Base-by-base conservation (phyloP, 176 grass and related monocot genomes). In the Thalia dealbata region DNA sequence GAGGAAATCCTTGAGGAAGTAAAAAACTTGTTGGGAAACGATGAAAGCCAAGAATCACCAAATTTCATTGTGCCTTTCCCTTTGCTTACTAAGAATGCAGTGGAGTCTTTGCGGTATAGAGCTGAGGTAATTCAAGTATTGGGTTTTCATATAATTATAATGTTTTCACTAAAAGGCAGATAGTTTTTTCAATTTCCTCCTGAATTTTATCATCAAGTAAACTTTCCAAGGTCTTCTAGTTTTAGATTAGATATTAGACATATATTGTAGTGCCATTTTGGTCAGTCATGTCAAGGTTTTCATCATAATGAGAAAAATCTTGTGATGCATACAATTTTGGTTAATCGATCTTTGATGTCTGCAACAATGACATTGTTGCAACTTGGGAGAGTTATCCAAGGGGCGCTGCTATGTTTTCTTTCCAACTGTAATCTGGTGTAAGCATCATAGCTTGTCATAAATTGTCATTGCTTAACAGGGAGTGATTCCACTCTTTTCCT, bases 51-150 rank as follows among this genome's bases (percentile, higher is more conserved):
- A 73, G 87, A 97, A 45, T 28, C 14, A 25, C 56, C 70, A 1
- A 79, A 70, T 25, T 85, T 75, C 69, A 92, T 97, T 80, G 64
- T 74, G 65, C 82, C 85, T 78, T 97, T 97, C 70, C 93, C 89
- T 29, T 78, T 92, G 61, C 93, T 97, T 41, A 88, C 87, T 7
- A 81, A 75, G 80, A 84, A 86, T 56, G 89, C 93, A 10, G 87
- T 97, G 6, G 87, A 91, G 44, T 90, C 89, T 75, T 79, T 97
- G 71, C 87, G 93, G 3, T 97, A 97, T 41, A 91, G 93, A 52
- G 78, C 89, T 82, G 86, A 97, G 89, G 93, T 91, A 81, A 76
- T 18, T 55, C 14, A 72, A 73, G 28, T 16, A 27, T 52, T 22
- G 45, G 77, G 62, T 15, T 72, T 13, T 28, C 52, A 29, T 7